Evolutionary conservation across 2,329 filamentous ascomycete genomes (phyloP).

Genomic region (Colletotrichum sojae): DNA sequence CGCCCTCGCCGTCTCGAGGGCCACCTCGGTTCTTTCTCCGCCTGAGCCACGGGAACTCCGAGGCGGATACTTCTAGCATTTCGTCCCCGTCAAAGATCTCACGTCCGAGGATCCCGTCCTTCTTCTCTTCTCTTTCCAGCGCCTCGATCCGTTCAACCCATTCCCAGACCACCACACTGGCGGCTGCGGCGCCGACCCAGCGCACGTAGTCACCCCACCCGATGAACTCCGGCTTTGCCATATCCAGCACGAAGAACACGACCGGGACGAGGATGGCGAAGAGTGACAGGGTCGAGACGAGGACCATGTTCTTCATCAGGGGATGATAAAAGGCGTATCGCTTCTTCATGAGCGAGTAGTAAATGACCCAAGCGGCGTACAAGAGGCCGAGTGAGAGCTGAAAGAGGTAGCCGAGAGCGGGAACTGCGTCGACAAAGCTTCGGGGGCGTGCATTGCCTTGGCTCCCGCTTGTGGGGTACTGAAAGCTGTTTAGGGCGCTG

Average conservation of each 20-base stretch:
- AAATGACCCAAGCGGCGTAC: slow-evolving; percentile 94
- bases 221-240: slow-evolving; percentile 86
- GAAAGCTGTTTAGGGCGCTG: slow-evolving; percentile 90
- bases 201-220: slow-evolving; percentile 96
- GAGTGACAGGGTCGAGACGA: slow-evolving; percentile 85
- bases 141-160: slow-evolving; percentile 97
- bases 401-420: slow-evolving; percentile 91
- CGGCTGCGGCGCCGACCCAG: slow-evolving; percentile 95
- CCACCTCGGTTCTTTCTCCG: slow-evolving; percentile 51
- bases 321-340: slow-evolving; percentile 92
- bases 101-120: slow-evolving; percentile 90
- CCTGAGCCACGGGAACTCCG: slow-evolving; percentile 64
- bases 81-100: slow-evolving; percentile 96
- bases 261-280: slow-evolving; percentile 89
- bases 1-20: slow-evolving; percentile 44
- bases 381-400: slow-evolving; percentile 88
- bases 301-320: slow-evolving; percentile 88
- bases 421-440: slow-evolving; percentile 89
- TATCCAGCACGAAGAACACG: slow-evolving; percentile 93
- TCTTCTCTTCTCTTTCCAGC: slow-evolving; percentile 91
- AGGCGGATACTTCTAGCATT: slow-evolving; percentile 78
- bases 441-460: slow-evolving; percentile 73
- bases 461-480: slow-evolving; percentile 65
- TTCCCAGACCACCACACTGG: slow-evolving; percentile 98
- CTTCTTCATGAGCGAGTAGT: slow-evolving; percentile 93